Percentiles rank a stretch among this genome's conserved stretches.
Evolutionary conservation across 2,329 filamentous ascomycete genomes (phyloP).

Genomic region (Simplicillium aogashimaense): DNA sequence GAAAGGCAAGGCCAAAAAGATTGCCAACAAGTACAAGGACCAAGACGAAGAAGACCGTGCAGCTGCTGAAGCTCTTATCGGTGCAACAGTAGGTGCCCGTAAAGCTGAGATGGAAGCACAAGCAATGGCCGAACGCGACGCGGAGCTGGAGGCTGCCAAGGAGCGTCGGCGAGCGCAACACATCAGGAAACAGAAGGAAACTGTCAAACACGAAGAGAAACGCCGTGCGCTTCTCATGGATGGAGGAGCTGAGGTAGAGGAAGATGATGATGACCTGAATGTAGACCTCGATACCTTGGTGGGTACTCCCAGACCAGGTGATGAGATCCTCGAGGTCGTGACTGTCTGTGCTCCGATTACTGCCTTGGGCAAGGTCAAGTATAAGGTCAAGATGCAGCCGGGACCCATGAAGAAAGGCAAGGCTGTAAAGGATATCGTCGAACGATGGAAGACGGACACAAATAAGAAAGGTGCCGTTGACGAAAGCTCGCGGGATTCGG

Average conservation of each 20-base stretch:
- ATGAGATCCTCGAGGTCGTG: slow-evolving; percentile 65
- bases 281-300: slow-evolving; percentile 61
- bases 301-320: slow-evolving; percentile 67
- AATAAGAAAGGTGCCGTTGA: slow-evolving; percentile 49
- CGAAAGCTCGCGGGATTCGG: slow-evolving; percentile 49
- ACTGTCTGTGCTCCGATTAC: slow-evolving; percentile 57
- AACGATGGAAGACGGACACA: slow-evolving; percentile 63
- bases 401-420: slow-evolving; percentile 89
- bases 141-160: slow-evolving; percentile 59
- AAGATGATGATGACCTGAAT: slow-evolving; percentile 43
- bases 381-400: slow-evolving; percentile 91
- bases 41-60: slow-evolving; percentile 91
- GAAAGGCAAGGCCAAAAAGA: slow-evolving; percentile 75
- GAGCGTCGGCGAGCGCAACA: slow-evolving; percentile 75
- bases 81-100: slow-evolving; percentile 57
- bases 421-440: slow-evolving; percentile 82
- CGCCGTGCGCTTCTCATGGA: slow-evolving; percentile 51
- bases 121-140: slow-evolving; percentile 52
- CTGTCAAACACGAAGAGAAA: slow-evolving; percentile 65
- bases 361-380: slow-evolving; percentile 65
- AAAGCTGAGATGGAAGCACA: slow-evolving; percentile 60
- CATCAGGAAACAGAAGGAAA: slow-evolving; percentile 63
- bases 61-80: slow-evolving; percentile 78
- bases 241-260: slow-evolving; percentile 49
- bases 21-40: slow-evolving; percentile 79